Percentiles rank a stretch among this genome's conserved stretches.
Conservation (phyloP, 306 rosid genomes). For the Prinsepia uniflora region DNA sequence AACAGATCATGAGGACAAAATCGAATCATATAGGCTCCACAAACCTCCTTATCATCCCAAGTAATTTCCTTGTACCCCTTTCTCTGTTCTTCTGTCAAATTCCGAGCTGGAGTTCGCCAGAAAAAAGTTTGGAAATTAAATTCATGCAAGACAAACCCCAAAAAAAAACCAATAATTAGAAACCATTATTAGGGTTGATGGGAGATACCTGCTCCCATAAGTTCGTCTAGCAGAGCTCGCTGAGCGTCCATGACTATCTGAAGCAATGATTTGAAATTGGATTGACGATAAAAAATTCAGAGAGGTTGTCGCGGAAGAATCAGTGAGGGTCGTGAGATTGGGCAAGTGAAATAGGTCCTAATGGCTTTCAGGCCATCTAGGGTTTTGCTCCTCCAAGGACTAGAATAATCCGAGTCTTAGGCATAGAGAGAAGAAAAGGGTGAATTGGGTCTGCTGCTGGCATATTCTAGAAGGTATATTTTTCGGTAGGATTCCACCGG, state of each 20-base stretch:
- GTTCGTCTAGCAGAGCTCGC: constrained; percentile 97
- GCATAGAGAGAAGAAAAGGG: not conserved
- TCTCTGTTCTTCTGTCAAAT: constrained; percentile 90
- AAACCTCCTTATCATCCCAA: constrained; percentile 95
- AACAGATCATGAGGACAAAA: constrained; percentile 99
- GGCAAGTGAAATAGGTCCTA: not conserved
- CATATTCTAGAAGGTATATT: not conserved
- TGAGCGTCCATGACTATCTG: constrained; percentile 84
- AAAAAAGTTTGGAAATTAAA: constrained; percentile 6
- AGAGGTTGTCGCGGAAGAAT: not conserved
- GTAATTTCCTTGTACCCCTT: constrained; percentile 74
- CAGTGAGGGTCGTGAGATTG: not conserved
- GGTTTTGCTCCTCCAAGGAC: constrained; percentile 27
- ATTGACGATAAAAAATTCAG: constrained; percentile 1
- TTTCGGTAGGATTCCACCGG: no score
- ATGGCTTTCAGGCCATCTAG: constrained; percentile 26
- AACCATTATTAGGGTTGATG: constrained; percentile 8
- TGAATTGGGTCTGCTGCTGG: not conserved
- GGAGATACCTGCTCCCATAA: constrained; percentile 83
- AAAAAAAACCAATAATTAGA: not conserved
- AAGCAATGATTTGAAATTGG: not conserved
- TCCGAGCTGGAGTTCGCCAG: constrained; percentile 57
- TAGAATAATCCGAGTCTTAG: not conserved
- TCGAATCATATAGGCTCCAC: constrained; percentile 91
- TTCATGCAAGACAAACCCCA: not conserved